A percentile compares a stretch with the other conserved stretches of the same genome.
These are phyloP conservation scores for Tuber calosporum DNA, from an alignment of 495 filamentous ascomycete species.

Conservation along the genomic window DNA sequence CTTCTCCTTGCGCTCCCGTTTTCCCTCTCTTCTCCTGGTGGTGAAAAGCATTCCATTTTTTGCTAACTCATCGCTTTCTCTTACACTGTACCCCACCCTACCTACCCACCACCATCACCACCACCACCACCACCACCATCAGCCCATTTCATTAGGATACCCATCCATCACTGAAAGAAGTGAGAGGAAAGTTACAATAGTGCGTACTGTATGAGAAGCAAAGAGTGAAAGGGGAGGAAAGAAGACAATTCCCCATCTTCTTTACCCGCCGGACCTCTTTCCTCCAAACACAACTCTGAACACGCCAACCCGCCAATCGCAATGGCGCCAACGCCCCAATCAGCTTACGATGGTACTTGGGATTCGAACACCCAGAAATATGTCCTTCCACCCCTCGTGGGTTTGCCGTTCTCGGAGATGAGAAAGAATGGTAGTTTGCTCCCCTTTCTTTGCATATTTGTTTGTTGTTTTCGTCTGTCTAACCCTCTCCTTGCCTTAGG, in stretches of 20 bases:
- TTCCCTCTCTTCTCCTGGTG: neutral
- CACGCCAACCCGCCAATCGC: neutral
- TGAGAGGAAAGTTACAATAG: neutral
- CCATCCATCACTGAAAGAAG: neutral
- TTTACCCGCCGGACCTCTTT: neutral
- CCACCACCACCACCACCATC: neutral
- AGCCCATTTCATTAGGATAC: neutral
- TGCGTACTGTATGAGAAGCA: neutral
- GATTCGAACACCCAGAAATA: conserved; percentile 19
- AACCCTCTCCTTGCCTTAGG: conserved; percentile 15
- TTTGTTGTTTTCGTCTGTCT: neutral
- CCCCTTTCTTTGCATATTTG: neutral
- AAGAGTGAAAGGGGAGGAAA: conserved; percentile 1
- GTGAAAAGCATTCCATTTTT: conserved; percentile 2
- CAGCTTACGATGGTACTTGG: conserved; percentile 33
- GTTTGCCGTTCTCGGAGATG: conserved; percentile 40
- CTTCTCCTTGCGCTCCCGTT: neutral
- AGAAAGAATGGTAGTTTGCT: conserved; percentile 35
- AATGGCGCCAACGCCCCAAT: conserved; percentile 22
- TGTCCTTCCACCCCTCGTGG: conserved; percentile 34
- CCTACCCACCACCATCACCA: neutral
- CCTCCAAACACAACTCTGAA: neutral
- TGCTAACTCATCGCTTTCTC: conserved; percentile 3
- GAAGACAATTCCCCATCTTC: neutral
- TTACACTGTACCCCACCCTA: neutral